phyloP scores from a whole-genome alignment of 148 eudicot genomes.

The Spergularia bocconei region DNA sequence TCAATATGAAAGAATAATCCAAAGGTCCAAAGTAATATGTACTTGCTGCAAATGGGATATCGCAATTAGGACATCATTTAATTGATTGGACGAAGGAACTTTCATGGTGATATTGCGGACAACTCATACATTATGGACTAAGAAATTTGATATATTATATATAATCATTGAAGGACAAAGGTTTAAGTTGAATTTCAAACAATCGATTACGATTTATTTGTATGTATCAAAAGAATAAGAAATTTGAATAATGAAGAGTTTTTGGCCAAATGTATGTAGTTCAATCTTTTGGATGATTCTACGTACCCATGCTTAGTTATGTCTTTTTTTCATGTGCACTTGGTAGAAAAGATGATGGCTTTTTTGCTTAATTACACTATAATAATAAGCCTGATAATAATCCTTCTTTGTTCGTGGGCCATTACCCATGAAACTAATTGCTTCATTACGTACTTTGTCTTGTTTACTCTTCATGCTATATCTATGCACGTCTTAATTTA shows the following conservation, averaged over 20 bases:
- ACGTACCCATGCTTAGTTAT: slow-evolving; percentile 19
- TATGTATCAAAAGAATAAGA: background rate
- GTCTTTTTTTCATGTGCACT: slow-evolving; percentile 18
- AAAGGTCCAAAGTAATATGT: too few species aligned
- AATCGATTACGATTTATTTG: slow-evolving; percentile 5
- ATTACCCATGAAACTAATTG: background rate
- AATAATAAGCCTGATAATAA: background rate
- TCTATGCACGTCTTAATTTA: slow-evolving; percentile 16
- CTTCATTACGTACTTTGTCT: slow-evolving; percentile 11
- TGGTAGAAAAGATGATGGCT: background rate
- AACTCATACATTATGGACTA: slow-evolving; percentile 23
- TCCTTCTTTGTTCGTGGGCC: background rate
- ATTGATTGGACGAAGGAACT: slow-evolving; percentile 21
- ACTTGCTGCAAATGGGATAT: background rate
- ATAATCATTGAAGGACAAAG: slow-evolving; percentile 29
- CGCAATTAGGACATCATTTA: slow-evolving; percentile 13
- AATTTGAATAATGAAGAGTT: slow-evolving; percentile 23
- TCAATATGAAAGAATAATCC: too few species aligned
- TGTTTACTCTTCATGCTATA: slow-evolving; percentile 5
- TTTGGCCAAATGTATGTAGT: slow-evolving; percentile 2
- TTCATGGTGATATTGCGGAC: slow-evolving; percentile 24
- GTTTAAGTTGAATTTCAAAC: slow-evolving; percentile 22
- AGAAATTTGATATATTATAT: slow-evolving; percentile 17
- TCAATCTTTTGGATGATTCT: slow-evolving; percentile 27
- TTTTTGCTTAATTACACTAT: background rate